Base-by-base conservation (phyloP, 371 early-diverging fungal genomes). In the Mortierella sp. region DNA sequence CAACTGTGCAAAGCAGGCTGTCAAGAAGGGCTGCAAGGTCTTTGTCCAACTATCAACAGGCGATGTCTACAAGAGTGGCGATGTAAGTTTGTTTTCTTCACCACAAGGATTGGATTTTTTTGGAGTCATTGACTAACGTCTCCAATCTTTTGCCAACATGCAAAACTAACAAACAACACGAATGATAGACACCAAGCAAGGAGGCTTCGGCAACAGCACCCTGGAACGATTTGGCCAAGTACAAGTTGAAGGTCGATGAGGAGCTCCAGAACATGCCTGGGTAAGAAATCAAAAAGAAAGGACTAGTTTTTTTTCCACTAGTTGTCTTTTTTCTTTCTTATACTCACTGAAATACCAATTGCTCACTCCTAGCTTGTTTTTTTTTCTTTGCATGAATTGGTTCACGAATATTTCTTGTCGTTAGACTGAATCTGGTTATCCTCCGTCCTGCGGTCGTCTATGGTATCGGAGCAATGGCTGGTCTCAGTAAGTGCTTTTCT, bases 381-480 rank as follows among this genome's bases (percentile, higher is more conserved):
- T 46, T 26, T 9, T 55, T n/a, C n/a, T 37, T 21, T 46, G 55
- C 57, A 54, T 40, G 44, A 69, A 26, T 55, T 28, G 43, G 70
- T 72, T n/a, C 37, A 48, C n/a, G 67, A 19, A 50, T 69, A 78
- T 53, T 69, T 31, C 19, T 64, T 26, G 40, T 31, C 43, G 44
- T 87, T 57, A 57, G 57, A 26, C 26, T 97, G 59, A 94, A 95
- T 71, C 86, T 95, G 53, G 91, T 97, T 16, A 94, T 98, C 53
- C 72, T 98, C 59, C 91, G 98, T n/a, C 97, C 98, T 46, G 94
- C 97, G n/a, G 89, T 96, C 48, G 93, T 97, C 34, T 98, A 98
- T 83, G 98, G 98, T 3, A 92, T 94, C 14, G 95, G 94, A 40
- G 97, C 96, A 72, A 87, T 92, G 55, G 80, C 88, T 26, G 96